These are phyloP conservation scores for Aspergillus sparsus DNA, from an alignment of 495 filamentous ascomycete genomes.

Conservation along the genomic window DNA sequence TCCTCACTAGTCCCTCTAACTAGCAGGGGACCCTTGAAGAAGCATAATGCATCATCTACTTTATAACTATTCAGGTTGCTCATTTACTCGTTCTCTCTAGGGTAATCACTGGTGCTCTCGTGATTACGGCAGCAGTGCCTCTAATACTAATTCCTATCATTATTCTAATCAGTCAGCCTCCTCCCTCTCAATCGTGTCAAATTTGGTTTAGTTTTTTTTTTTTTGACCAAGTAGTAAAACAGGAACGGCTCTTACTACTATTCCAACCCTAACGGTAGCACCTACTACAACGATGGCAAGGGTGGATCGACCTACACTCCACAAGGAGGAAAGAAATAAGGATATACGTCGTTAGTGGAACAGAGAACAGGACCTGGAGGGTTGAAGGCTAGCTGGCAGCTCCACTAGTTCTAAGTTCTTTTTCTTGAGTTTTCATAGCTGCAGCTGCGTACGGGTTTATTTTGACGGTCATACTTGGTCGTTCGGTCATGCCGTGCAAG, in stretches of 20 bases:
- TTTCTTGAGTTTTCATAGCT: too few relatives aligned
- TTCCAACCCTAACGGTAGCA: constrained; percentile 52
- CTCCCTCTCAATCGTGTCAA: neutral
- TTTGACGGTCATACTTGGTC: too few relatives aligned
- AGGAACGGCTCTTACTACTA: constrained; percentile 56
- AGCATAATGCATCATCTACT: neutral
- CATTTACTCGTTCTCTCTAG: constrained; percentile 22
- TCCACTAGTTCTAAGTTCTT: neutral
- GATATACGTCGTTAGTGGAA: neutral
- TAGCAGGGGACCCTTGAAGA: too few relatives aligned
- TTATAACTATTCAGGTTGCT: neutral
- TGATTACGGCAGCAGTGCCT: constrained; percentile 46
- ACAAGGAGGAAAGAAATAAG: constrained; percentile 23
- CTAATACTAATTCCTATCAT: constrained; percentile 50
- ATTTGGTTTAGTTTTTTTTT: neutral
- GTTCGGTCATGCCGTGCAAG: too few relatives aligned
- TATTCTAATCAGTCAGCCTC: constrained; percentile 49
- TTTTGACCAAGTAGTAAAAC: neutral
- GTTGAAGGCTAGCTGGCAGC: neutral
- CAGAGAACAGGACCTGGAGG: neutral
- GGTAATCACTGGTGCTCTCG: constrained; percentile 54
- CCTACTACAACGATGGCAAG: constrained; percentile 50
- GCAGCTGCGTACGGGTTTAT: too few relatives aligned
- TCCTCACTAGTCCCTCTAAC: neutral
- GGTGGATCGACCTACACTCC: constrained; percentile 43